phyloP scores from a whole-genome alignment of 2,329 filamentous ascomycete genomes.

The Hypoxylon sp. region DNA sequence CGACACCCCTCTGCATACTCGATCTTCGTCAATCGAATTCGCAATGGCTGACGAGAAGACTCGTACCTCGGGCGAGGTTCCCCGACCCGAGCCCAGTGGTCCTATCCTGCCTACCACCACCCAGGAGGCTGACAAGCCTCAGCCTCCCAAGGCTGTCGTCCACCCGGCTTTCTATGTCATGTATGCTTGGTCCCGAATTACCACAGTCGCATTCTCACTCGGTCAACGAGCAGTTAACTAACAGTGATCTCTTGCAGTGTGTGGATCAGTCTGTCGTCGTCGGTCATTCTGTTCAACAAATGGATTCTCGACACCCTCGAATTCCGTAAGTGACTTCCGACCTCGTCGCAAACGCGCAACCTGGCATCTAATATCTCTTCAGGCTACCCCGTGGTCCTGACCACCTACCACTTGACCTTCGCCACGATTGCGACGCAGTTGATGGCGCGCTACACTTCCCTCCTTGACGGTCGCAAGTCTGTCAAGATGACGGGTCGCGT shows the following conservation, averaged over 20 bases:
- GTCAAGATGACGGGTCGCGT: slow-evolving; percentile 97
- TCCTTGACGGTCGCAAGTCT: slow-evolving; percentile 92
- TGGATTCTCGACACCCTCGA: slow-evolving; percentile 88
- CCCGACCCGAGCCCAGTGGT: slow-evolving; percentile 63
- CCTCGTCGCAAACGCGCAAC: slow-evolving; percentile 60
- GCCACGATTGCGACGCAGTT: slow-evolving; percentile 94
- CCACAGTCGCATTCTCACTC: neutral
- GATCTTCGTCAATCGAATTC: slow-evolving; percentile 39
- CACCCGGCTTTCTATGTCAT: slow-evolving; percentile 88
- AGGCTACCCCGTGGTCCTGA: slow-evolving; percentile 82
- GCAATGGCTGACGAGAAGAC: slow-evolving; percentile 81
- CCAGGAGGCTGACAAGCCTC: slow-evolving; percentile 74
- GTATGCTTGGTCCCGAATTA: slow-evolving; percentile 53
- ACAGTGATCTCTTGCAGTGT: slow-evolving; percentile 59
- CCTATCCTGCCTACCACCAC: slow-evolving; percentile 82
- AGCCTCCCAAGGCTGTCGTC: slow-evolving; percentile 69
- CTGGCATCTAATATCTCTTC: slow-evolving; percentile 44
- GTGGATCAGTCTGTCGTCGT: slow-evolving; percentile 93
- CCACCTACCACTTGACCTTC: slow-evolving; percentile 94
- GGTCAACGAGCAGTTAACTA: slow-evolving; percentile 5
- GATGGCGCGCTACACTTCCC: slow-evolving; percentile 84
- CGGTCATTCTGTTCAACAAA: slow-evolving; percentile 99
- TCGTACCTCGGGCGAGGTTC: slow-evolving; percentile 80
- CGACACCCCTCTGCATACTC: slow-evolving; percentile 22
- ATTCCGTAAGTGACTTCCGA: slow-evolving; percentile 70